Conservation (phyloP, 2,329 filamentous ascomycete species). For the Madurella fahalii region DNA sequence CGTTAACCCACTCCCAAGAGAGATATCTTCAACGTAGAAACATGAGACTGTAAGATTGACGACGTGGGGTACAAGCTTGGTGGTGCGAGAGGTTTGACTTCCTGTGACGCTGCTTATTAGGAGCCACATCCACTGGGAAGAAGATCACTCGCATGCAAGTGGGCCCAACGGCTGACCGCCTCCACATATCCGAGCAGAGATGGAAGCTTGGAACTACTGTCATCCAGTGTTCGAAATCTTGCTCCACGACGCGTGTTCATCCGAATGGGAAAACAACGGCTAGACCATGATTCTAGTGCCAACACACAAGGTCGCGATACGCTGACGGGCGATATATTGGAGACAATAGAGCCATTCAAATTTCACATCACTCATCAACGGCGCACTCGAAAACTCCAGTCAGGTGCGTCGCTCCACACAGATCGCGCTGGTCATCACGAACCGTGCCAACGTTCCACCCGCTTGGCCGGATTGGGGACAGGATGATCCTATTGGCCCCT, state of each 20-base stretch:
- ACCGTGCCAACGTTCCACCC: neutral
- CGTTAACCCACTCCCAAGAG: too few relatives aligned
- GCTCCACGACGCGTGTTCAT: neutral
- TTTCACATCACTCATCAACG: neutral
- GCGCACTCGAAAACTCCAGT: neutral
- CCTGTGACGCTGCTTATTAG: too few relatives aligned
- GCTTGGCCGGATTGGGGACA: neutral
- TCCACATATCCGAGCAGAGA: too few relatives aligned
- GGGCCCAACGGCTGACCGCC: too few relatives aligned
- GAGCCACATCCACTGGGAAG: too few relatives aligned
- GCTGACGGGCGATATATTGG: neutral
- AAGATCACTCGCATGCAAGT: too few relatives aligned
- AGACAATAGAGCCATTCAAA: neutral
- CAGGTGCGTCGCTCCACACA: neutral
- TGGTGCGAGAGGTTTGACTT: too few relatives aligned
- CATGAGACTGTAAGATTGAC: too few relatives aligned
- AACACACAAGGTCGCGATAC: neutral
- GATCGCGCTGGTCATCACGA: neutral
- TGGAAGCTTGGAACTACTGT: too few relatives aligned
- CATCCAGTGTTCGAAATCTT: too few relatives aligned
- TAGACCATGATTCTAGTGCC: neutral
- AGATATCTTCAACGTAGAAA: too few relatives aligned
- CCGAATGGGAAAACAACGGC: neutral
- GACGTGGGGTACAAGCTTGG: too few relatives aligned
- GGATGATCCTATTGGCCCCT: slow-evolving; percentile 5